phyloP scores from a whole-genome alignment of 805 yeast species.

The Ogataea pilisensis region DNA sequence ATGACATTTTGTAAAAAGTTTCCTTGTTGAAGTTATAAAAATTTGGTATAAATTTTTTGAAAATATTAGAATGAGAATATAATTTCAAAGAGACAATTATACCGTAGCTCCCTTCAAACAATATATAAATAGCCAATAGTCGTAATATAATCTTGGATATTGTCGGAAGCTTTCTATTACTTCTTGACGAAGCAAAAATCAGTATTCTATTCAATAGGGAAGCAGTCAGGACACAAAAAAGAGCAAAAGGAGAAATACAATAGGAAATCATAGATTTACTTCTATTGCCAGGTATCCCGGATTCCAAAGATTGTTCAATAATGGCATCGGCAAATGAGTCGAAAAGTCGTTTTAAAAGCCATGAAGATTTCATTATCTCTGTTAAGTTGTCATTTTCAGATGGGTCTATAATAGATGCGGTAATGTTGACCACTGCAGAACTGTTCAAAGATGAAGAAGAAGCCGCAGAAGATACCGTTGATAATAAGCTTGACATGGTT shows the following conservation, averaged over 20 bases:
- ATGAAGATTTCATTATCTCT: constrained; percentile 17
- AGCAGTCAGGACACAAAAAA: constrained; percentile 54
- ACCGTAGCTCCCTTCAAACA: constrained; percentile 34
- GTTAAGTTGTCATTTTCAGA: constrained; percentile 8
- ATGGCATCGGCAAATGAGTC: constrained; percentile 33
- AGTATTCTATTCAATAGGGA: constrained; percentile 53
- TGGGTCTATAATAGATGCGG: constrained; percentile 15
- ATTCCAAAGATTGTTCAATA: constrained; percentile 29
- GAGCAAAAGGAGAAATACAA: constrained; percentile 46
- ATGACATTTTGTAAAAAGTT: constrained; percentile 21
- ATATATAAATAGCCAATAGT: constrained; percentile 32
- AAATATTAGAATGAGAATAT: constrained; percentile 12
- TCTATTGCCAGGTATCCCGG: constrained; percentile 27
- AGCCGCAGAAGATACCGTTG: no score
- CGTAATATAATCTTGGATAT: constrained; percentile 34
- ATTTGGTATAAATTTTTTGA: constrained; percentile 11
- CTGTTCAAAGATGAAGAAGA: no score
- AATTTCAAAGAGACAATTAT: constrained; percentile 30
- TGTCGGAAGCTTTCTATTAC: constrained; percentile 33
- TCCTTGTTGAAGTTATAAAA: constrained; percentile 24
- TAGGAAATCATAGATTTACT: constrained; percentile 44
- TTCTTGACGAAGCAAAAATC: constrained; percentile 52
- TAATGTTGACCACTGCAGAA: no score
- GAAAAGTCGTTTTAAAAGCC: constrained; percentile 22
- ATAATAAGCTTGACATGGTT: constrained; percentile 1